Evolutionary conservation across 345 rosid species (phyloP).

Genomic region (Dipteronia dyeriana): DNA sequence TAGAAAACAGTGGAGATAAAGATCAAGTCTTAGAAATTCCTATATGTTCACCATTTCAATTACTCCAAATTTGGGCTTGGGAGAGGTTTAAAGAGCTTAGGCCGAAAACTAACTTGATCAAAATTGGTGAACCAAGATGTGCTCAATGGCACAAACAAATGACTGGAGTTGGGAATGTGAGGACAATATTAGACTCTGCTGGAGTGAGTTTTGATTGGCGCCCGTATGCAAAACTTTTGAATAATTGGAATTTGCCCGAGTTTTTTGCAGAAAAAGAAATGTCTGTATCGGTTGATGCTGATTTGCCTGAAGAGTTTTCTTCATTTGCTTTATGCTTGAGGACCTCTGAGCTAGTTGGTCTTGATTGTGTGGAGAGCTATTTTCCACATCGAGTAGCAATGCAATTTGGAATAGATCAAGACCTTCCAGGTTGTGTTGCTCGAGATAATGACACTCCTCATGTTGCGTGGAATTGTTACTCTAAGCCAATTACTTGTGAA

Average conservation of each 20-base stretch:
- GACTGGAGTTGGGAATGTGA: not conserved
- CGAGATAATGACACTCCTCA: not conserved
- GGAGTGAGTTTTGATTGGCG: not conserved
- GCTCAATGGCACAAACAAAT: constrained; percentile 33
- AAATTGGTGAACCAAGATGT: constrained; percentile 33
- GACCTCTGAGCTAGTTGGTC: not conserved
- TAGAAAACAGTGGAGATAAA: not conserved
- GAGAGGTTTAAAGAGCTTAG: constrained; percentile 41
- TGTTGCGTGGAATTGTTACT: not conserved
- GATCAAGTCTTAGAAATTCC: constrained; percentile 1
- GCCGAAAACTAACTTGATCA: constrained; percentile 24
- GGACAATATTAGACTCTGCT: not conserved
- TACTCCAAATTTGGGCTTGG: constrained; percentile 58
- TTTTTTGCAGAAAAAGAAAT: not conserved
- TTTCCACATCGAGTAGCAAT: constrained; percentile 9
- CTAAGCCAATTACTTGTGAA: not conserved
- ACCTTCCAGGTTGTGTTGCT: not conserved
- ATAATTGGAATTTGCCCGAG: not conserved
- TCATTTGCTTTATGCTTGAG: not conserved
- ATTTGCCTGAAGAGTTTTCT: not conserved
- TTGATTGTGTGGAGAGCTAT: not conserved
- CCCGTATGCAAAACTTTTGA: not conserved
- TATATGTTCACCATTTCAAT: constrained; percentile 31
- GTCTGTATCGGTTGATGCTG: not conserved
- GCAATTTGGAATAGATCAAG: not conserved